Percentiles rank a stretch among this genome's conserved stretches.
phyloP scores from a whole-genome alignment of 2,329 filamentous ascomycete genomes.

The Trichoderma polysporum region DNA sequence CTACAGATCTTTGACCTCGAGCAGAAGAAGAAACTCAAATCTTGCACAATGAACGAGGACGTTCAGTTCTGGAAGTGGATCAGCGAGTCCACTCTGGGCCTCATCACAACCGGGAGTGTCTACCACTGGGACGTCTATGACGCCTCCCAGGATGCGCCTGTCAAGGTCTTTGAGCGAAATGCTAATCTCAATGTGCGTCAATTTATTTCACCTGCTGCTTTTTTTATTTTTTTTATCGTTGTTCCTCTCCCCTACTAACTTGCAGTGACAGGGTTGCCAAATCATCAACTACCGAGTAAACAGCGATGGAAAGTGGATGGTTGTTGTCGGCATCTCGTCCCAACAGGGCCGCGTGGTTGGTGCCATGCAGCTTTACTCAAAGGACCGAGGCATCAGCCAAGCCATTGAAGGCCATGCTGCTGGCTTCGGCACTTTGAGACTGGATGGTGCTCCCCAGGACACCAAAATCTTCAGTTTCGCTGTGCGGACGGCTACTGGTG shows the following conservation, averaged over 20 bases:
- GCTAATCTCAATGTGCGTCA: constrained; percentile 75
- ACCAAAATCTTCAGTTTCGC: constrained; percentile 97
- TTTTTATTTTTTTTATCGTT: background rate
- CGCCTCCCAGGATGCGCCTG: constrained; percentile 70
- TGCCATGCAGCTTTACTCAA: constrained; percentile 96
- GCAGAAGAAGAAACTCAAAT: constrained; percentile 94
- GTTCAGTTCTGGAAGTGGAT: constrained; percentile 99
- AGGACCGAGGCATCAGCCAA: constrained; percentile 94
- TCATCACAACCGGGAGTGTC: constrained; percentile 87
- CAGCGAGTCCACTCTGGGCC: constrained; percentile 80
- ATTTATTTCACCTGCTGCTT: background rate
- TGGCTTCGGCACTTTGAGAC: constrained; percentile 82
- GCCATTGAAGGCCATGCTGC: constrained; percentile 97
- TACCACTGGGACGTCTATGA: constrained; percentile 99
- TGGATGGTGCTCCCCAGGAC: constrained; percentile 85
- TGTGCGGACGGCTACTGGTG: constrained; percentile 82
- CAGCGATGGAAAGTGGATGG: constrained; percentile 96
- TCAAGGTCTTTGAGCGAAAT: constrained; percentile 94
- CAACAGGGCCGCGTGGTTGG: constrained; percentile 91
- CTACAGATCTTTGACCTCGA: constrained; percentile 96
- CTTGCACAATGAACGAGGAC: constrained; percentile 93
- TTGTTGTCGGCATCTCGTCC: constrained; percentile 92
- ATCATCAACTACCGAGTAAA: constrained; percentile 99
- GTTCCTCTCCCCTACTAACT: background rate
- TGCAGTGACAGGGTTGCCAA: constrained; percentile 72